phyloP scores from a whole-genome alignment of 805 yeast genomes.

The Candida boidinii region DNA sequence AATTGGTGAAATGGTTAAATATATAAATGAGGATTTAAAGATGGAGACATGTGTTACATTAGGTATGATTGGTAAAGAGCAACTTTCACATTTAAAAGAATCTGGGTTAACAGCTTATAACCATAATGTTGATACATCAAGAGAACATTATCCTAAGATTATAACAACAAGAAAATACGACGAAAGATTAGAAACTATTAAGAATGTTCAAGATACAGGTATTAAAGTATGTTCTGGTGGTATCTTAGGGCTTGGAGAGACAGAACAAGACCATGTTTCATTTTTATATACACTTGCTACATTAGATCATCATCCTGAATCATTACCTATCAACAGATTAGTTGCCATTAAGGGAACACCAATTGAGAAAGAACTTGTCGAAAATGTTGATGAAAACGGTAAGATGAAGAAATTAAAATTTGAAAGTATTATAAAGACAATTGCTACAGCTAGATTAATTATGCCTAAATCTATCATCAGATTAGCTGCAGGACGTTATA shows the following conservation, averaged over 20 bases:
- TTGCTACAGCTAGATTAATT: constrained; percentile 66
- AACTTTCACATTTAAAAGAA: constrained; percentile 48
- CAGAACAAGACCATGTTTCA: constrained; percentile 60
- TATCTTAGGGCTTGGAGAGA: constrained; percentile 71
- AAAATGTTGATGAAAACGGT: constrained; percentile 10
- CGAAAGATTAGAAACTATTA: constrained; percentile 60
- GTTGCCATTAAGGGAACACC: constrained; percentile 80
- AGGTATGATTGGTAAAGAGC: constrained; percentile 68
- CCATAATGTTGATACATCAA: constrained; percentile 73
- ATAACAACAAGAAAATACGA: constrained; percentile 65
- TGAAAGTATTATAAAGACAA: constrained; percentile 57
- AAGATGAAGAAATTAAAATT: constrained; percentile 41
- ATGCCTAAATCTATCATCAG: constrained; percentile 70
- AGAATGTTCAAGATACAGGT: constrained; percentile 55
- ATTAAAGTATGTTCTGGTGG: constrained; percentile 74
- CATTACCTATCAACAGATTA: constrained; percentile 69
- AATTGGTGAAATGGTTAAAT: constrained; percentile 56
- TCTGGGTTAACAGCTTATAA: constrained; percentile 77
- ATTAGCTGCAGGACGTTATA: constrained; percentile 74
- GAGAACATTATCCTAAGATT: constrained; percentile 68
- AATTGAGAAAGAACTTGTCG: constrained; percentile 44
- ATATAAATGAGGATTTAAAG: constrained; percentile 48
- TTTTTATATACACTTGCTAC: constrained; percentile 60
- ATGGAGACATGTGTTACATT: constrained; percentile 76
- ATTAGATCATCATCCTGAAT: constrained; percentile 68